Base-by-base conservation (phyloP, 2,329 filamentous ascomycete species). In the Fusarium clavum region DNA sequence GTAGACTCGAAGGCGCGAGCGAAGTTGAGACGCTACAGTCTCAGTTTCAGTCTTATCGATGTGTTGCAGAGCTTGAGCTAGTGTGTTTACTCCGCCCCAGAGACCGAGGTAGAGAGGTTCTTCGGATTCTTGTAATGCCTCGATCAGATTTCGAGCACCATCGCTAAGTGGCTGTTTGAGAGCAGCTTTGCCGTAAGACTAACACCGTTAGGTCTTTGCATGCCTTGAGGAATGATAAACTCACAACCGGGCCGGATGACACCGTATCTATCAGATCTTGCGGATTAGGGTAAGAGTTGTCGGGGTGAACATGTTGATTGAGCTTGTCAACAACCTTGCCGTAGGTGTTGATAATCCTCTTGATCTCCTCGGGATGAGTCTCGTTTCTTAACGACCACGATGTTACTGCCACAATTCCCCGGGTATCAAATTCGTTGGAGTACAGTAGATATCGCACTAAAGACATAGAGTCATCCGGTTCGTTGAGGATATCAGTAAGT, bases 381-480 rank as follows among this genome's bases (percentile, higher is more conserved):
- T n/a, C 29, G 16, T 53, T 64, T 13, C 60, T 24, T 6, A 65
- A 25, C 1, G 60, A 64, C 60, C 60, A 64, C 11, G 62, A 65
- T 5, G 62, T 64, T 1, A 58, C 46, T 2, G 62, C 52, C 4
- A 47, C 58, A 3, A 64, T 47, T 1, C 59, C 62, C 5, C 52
- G 25, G 2, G 62, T 65, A 12, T 65, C 52, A 1, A 64, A 58
- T 25, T 64, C 52, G 4, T 64, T 65, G 1, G 60, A 64, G 32
- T 65, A 64, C 8, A 64, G 11, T 1, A 65, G 20, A 24, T 65
- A 65, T 9, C 60, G 46, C n/a, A 64, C 34, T 24, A 40, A 58
- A 14, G 62, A 64, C 62, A 64, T 64, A 2, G 59, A 52, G 8
- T 64, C 62, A 52, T 65, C 62, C 2, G 62, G 62, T 6, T 64